These are phyloP conservation scores for Secale cereale DNA, from an alignment of 176 grass and related monocot species.

Conservation along the genomic window DNA sequence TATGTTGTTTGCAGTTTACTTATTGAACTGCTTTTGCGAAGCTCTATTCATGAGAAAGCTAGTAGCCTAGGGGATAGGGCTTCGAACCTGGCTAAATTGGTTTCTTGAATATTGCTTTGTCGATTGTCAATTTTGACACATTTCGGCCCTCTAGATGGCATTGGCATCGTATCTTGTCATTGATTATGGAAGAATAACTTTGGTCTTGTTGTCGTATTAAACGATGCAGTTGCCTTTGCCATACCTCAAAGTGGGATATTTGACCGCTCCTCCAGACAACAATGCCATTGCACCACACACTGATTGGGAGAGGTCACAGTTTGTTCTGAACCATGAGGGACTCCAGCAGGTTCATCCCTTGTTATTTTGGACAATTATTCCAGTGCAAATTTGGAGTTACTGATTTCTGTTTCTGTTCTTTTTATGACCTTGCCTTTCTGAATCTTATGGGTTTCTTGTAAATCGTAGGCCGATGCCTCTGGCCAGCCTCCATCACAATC, in stretches of 20 bases:
- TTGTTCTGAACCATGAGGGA: constrained; percentile 90
- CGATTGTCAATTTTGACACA: background rate
- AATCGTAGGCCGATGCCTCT: constrained; percentile 52
- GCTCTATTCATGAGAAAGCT: background rate
- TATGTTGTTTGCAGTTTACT: background rate
- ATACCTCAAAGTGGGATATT: constrained; percentile 94
- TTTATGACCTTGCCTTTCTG: background rate
- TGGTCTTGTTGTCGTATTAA: background rate
- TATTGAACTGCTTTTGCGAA: constrained; percentile 7
- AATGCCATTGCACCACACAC: constrained; percentile 77
- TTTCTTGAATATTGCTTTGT: background rate
- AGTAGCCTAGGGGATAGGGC: background rate
- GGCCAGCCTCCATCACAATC: constrained; percentile 54
- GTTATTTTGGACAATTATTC: background rate
- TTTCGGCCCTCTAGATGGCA: background rate
- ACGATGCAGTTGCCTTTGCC: constrained; percentile 83
- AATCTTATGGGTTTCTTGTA: constrained; percentile 13
- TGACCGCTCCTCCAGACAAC: constrained; percentile 73
- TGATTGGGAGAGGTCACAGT: constrained; percentile 87
- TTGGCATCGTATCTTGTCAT: background rate
- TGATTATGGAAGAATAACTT: background rate
- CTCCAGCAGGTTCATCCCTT: constrained; percentile 74
- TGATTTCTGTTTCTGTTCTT: background rate
- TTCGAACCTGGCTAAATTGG: background rate
- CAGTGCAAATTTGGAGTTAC: constrained; percentile 7